Evolutionary conservation across 2,329 filamentous ascomycete species (phyloP).

Genomic region (Penicillium nordicum): DNA sequence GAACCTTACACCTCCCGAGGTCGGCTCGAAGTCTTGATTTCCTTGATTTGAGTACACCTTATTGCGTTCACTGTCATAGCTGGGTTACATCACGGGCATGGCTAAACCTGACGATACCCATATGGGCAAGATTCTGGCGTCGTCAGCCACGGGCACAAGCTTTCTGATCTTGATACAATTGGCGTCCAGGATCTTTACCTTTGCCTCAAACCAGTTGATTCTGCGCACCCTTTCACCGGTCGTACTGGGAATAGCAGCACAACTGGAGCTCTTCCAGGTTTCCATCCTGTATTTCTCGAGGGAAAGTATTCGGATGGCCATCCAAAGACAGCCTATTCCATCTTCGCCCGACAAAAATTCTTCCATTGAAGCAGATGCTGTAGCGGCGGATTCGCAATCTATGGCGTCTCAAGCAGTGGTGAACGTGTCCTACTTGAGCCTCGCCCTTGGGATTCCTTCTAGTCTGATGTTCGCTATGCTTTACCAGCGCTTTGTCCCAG

Average conservation of each 20-base stretch:
- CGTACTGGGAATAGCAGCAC: conserved; percentile 78
- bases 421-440: conserved; percentile 80
- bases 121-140: conserved; percentile 24
- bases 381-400: conserved; percentile 21
- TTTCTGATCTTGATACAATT: conserved; percentile 87
- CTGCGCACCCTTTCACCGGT: conserved; percentile 83
- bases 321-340: conserved; percentile 69
- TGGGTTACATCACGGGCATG: conserved; percentile 12
- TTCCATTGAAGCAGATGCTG: conserved; percentile 5
- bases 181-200: conserved; percentile 81
- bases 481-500: conserved; percentile 59
- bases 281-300: conserved; percentile 92
- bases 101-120: conserved; percentile 14
- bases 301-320: conserved; percentile 84
- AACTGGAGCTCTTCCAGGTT: conserved; percentile 89
- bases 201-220: conserved; percentile 85
- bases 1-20: background rate
- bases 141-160: conserved; percentile 66
- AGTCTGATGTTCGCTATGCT: conserved; percentile 62
- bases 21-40: background rate
- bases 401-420: conserved; percentile 66
- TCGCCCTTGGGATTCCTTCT: conserved; percentile 64
- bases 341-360: conserved; percentile 14
- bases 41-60: background rate
- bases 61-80: background rate